Evolutionary conservation across 345 rosid species (phyloP).

Genomic region (rapeseed (Brassica napus)): Da-Ae NC_063451.1:47328501-47329000

Average conservation of each 20-base stretch:
- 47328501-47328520: not conserved
- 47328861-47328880: not conserved
- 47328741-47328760: slow-evolving; percentile 19
- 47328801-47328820: slow-evolving; percentile 18
- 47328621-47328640: not conserved
- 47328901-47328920: too few relatives aligned
- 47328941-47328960: too few relatives aligned
- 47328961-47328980: too few relatives aligned
- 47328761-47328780: slow-evolving; percentile 5
- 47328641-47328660: not conserved
- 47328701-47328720: slow-evolving; percentile 10
- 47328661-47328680: not conserved
- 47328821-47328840: not conserved
- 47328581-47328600: slow-evolving; percentile 3
- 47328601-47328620: not conserved
- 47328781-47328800: slow-evolving; percentile 20
- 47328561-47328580: not conserved
- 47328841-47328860: not conserved
- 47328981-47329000: too few relatives aligned
- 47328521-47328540: not conserved
- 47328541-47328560: not conserved
- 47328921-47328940: too few relatives aligned
- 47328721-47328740: slow-evolving; percentile 10
- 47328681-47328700: slow-evolving; percentile 12
- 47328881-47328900: not conserved